A percentile compares a stretch with the other conserved stretches of the same genome.
Evolutionary conservation across 495 filamentous ascomycete genomes (phyloP).

Genomic region (Halenospora varia): DNA sequence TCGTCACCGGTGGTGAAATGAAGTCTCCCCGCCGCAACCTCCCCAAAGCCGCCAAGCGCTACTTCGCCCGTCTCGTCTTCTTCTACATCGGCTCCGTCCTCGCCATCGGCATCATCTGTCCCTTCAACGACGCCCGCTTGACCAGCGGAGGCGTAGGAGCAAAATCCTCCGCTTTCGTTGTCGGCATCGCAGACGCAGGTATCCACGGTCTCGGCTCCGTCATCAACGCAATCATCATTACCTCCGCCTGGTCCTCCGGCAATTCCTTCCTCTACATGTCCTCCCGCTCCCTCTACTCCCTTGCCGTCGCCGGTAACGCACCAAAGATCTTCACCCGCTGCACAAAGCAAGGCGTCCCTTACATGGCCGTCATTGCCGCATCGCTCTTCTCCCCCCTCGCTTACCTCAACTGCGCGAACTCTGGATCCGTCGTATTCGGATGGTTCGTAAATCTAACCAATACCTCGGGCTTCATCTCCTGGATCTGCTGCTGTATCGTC

Average conservation of each 20-base stretch:
- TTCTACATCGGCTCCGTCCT: slow-evolving; percentile 55
- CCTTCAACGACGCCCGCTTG: slow-evolving; percentile 53
- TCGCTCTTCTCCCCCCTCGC: slow-evolving; percentile 63
- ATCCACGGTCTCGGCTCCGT: slow-evolving; percentile 45
- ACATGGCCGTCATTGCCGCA: slow-evolving; percentile 58
- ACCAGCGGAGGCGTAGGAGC: slow-evolving; percentile 45
- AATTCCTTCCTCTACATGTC: slow-evolving; percentile 57
- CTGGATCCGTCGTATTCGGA: slow-evolving; percentile 64
- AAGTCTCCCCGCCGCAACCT: slow-evolving; percentile 41
- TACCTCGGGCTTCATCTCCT: slow-evolving; percentile 56
- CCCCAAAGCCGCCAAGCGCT: slow-evolving; percentile 45
- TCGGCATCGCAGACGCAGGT: slow-evolving; percentile 49
- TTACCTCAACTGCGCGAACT: slow-evolving; percentile 72
- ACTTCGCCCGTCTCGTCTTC: slow-evolving; percentile 44
- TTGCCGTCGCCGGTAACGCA: slow-evolving; percentile 49
- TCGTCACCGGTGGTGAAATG: slow-evolving; percentile 46
- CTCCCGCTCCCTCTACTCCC: slow-evolving; percentile 49
- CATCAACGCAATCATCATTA: slow-evolving; percentile 52
- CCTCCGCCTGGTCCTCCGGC: slow-evolving; percentile 57
- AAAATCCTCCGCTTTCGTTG: slow-evolving; percentile 54
- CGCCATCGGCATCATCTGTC: slow-evolving; percentile 51
- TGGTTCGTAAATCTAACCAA: slow-evolving; percentile 62
- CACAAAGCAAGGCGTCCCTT: slow-evolving; percentile 49
- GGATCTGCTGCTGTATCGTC: slow-evolving; percentile 56
- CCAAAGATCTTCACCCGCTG: slow-evolving; percentile 45